Base-by-base conservation (phyloP, 352 stramenopile genomes). In the Phytophthora parvispora region DNA sequence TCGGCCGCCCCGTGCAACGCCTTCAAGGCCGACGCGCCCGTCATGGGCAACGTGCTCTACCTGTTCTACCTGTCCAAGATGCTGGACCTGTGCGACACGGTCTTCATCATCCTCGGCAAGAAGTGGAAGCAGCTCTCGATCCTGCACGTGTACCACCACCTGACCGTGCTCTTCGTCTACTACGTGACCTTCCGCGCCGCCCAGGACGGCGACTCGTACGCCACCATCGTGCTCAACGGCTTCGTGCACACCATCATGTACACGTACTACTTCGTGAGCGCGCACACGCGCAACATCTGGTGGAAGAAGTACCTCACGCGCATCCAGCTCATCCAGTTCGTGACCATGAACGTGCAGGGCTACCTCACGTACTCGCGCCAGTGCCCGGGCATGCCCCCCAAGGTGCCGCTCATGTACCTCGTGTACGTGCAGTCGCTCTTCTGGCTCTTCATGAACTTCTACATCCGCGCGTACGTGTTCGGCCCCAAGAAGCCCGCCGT, bases 191-290 rank as follows among this genome's bases (percentile, higher is more conserved):
- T 94, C 43, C 94, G 98, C 75, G 84, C 94, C 4, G 92, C 92
- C 25, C 97, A 98, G 67, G 96, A 99, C 77, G 95, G 94, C 67
- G 96, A 99, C 82, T 93, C 98, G 63, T 99, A 96, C 82, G 81
- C 98, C 16, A 98, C 96, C 34, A 95, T 99, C 64, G 74, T 98
- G 20, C 78, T 99, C 45, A 99, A 99, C 77, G 91, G 93, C 64
- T 98, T 98, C 75, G 98, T 99, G 64, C 97, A 99, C 82, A 98
- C 94, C 36, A 95, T 99, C 74, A 99, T 99, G 96, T 99, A 99
- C 89, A 98, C 91, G 7, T 99, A 99, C 83, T 99, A 99, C 92
- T 98, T 99, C 68, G 96, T 99, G 36, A 97, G 90, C 78, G 95
- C 98, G 73, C 94, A 99, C 83, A 98, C 95, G 55, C 97, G 97